Percentiles rank a stretch among this genome's conserved stretches.
Evolutionary conservation across 192 early-diverging fungal species (phyloP).

Genomic region (Backusella luteola): DNA sequence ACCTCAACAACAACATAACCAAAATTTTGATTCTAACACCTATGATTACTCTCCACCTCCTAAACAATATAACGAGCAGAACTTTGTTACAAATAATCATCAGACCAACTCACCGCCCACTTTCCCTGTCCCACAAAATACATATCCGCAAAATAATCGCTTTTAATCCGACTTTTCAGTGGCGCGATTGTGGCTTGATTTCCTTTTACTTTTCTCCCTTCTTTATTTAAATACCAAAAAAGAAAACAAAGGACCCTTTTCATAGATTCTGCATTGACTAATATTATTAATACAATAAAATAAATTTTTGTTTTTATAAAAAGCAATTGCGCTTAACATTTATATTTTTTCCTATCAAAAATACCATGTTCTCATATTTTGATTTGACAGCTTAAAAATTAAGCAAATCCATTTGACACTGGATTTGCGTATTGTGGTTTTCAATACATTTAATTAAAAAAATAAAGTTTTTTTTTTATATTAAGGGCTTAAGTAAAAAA

Average conservation of each 20-base stretch:
- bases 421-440: neutral
- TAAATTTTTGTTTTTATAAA: neutral
- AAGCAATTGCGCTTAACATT: neutral
- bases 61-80: neutral
- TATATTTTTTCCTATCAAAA: neutral
- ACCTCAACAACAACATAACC: neutral
- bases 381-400: neutral
- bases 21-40: neutral
- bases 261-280: neutral
- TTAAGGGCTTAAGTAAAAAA: neutral
- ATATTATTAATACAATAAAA: neutral
- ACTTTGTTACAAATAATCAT: neutral
- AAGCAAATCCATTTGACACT: neutral
- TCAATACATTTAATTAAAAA: neutral
- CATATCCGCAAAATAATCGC: neutral
- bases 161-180: neutral
- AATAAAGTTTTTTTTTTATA: neutral
- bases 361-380: neutral
- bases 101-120: neutral
- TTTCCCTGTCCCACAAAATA: slow-evolving; percentile 6
- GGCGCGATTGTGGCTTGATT: neutral
- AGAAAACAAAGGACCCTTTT: neutral
- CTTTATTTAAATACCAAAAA: slow-evolving; percentile 3
- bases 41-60: neutral
- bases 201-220: neutral